Percentiles rank a stretch among this genome's conserved stretches.
Conservation (phyloP, 164 flowering plant species). For the Macadamia integrifolia region DNA sequence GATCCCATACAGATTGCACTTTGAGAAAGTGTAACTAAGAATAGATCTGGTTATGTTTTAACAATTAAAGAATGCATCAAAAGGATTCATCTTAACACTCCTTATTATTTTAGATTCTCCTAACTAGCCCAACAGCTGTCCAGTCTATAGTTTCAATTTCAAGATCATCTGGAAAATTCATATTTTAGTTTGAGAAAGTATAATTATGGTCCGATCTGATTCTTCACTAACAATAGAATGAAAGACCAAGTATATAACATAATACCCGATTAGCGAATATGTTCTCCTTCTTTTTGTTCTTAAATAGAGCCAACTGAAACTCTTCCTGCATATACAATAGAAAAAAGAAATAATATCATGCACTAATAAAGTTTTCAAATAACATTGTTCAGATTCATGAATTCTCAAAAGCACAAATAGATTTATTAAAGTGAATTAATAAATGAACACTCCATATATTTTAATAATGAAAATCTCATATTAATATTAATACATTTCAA, state of each 20-base stretch:
- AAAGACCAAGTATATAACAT: slow-evolving; percentile 2
- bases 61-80: background rate
- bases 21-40: background rate
- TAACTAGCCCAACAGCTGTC: too few species aligned
- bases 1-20: background rate
- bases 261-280: slow-evolving; percentile 90
- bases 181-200: too few species aligned
- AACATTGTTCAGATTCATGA: background rate
- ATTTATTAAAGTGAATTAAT: background rate
- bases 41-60: slow-evolving; percentile 1
- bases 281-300: slow-evolving; percentile 85
- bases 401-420: background rate
- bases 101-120: too few species aligned
- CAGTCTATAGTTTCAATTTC: too few species aligned
- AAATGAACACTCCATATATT: background rate
- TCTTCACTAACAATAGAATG: background rate
- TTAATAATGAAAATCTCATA: too few species aligned
- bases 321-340: slow-evolving; percentile 66
- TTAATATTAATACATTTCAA: too few species aligned
- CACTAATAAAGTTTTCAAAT: background rate
- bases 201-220: too few species aligned
- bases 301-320: slow-evolving; percentile 83
- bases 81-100: too few species aligned
- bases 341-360: background rate
- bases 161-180: too few species aligned